Evolutionary conservation across 2,329 filamentous ascomycete genomes (phyloP).

Genomic region (Colletotrichum phormii): DNA sequence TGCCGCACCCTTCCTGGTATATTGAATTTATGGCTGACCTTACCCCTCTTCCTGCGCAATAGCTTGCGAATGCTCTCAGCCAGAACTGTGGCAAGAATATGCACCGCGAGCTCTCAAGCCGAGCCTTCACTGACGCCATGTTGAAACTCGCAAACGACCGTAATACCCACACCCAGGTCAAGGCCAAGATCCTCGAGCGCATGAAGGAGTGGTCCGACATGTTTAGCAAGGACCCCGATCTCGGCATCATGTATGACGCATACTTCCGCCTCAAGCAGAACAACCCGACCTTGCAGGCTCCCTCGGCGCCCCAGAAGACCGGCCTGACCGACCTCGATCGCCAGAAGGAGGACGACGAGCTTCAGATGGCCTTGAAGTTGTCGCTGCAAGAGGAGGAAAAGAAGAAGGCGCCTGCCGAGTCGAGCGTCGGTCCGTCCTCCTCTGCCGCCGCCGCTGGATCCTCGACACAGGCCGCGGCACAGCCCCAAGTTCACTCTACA

Average conservation of each 20-base stretch:
- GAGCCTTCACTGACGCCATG: constrained; percentile 94
- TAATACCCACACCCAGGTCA: constrained; percentile 96
- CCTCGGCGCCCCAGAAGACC: constrained; percentile 93
- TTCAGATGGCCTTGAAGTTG: constrained; percentile 94
- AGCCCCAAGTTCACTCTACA: constrained; percentile 59
- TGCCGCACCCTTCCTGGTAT: background rate
- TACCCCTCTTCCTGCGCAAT: constrained; percentile 13
- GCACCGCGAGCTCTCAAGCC: constrained; percentile 89
- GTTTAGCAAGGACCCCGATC: constrained; percentile 88
- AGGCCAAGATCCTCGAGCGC: constrained; percentile 94
- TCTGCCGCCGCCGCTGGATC: constrained; percentile 47
- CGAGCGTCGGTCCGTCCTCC: constrained; percentile 50
- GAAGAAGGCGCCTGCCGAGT: constrained; percentile 61
- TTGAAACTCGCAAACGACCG: constrained; percentile 91
- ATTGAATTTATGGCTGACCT: constrained; percentile 13
- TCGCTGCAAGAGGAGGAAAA: constrained; percentile 88
- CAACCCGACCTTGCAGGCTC: constrained; percentile 91
- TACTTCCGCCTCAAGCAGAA: constrained; percentile 85
- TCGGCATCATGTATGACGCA: constrained; percentile 97
- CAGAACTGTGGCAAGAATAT: constrained; percentile 91
- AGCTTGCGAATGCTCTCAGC: constrained; percentile 90
- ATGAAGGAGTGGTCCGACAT: constrained; percentile 98
- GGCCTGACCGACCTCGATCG: constrained; percentile 90
- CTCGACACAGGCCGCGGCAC: constrained; percentile 46
- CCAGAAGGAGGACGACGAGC: constrained; percentile 95